Evolutionary conservation across 768 basidiomycete genomes (phyloP), one percentile per base, ranked within the genome.

Genomic region (Fistulinella prunicolor): DNA sequence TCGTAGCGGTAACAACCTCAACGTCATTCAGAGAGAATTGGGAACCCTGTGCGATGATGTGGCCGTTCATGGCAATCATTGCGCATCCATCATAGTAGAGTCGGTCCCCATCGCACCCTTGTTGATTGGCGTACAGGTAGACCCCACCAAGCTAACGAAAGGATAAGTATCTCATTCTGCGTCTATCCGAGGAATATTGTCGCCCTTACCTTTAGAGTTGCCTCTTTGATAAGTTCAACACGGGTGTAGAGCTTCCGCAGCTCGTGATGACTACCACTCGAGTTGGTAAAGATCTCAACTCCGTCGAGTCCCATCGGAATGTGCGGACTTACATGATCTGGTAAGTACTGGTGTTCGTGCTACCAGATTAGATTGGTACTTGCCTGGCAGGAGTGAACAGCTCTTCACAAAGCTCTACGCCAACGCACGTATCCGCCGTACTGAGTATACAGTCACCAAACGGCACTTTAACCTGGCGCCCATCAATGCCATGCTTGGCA

Each of bases 251-350:
- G 78, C 68, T 99, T 99, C n/a, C 96, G 85, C 21, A 99, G 82
- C 64, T 98, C 96, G 61, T 99, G 96, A 63, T 99, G 96, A 66
- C 92, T 95, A 5, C 94, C 96, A 54, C 91, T 94, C 1, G 96
- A 98, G 70, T 99, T 99, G 9, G 95, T 97, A 64, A 98, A 97
- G 42, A 99, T 96, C 68, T 99, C 96, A 8, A 97, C 95, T 6
- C 96, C 96, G 60, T 99, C 95, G 9, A 99, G 80, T 7, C 95
- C 96, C 96, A 98, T 98, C 12, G 86, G 70, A 47, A 97, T 95
- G 63, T 99, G 96, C 5, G 96, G 96, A 52, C 96, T 99, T 53
- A 13, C 6, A 17, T 28, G 2, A 16, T 35, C 4, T 16, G 1
- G 20, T 58, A 20, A 61, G 50, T 17, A 7, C 6, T 13, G 26